phyloP scores from a whole-genome alignment of 2,329 filamentous ascomycete genomes.

The Fusarium chuoi region DNA sequence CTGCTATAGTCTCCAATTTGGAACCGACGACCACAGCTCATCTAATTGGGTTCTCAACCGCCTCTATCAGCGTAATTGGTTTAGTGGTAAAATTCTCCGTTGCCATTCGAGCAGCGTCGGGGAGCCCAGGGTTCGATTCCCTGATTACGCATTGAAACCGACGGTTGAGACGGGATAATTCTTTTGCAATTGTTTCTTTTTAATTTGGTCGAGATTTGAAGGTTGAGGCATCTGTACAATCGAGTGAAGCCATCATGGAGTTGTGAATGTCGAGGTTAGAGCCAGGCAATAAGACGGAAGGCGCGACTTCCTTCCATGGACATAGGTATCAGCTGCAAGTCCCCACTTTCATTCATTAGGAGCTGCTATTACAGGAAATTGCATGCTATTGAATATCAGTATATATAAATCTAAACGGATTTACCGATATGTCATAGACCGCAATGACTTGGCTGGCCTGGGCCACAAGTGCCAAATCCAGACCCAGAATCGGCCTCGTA shows the following conservation, averaged over 20 bases:
- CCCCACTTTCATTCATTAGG: background rate
- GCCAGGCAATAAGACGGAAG: rapidly evolving
- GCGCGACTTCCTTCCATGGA: background rate
- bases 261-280: background rate
- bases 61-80: constrained; percentile 11
- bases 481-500: background rate
- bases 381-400: background rate
- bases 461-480: rapidly evolving
- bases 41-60: background rate
- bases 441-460: background rate
- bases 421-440: background rate
- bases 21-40: background rate
- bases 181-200: background rate
- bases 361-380: background rate
- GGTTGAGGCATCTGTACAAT: background rate
- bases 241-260: background rate
- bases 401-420: background rate
- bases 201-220: background rate
- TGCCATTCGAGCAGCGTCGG: constrained; percentile 10
- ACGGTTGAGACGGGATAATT: background rate
- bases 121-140: constrained; percentile 11
- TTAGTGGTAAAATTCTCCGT: constrained; percentile 23
- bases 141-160: background rate
- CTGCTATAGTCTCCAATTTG: rapidly evolving
- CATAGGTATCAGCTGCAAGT: rapidly evolving